Conservation (phyloP, 2,329 filamentous ascomycete species). For the Fusarium torulosum region DNA sequence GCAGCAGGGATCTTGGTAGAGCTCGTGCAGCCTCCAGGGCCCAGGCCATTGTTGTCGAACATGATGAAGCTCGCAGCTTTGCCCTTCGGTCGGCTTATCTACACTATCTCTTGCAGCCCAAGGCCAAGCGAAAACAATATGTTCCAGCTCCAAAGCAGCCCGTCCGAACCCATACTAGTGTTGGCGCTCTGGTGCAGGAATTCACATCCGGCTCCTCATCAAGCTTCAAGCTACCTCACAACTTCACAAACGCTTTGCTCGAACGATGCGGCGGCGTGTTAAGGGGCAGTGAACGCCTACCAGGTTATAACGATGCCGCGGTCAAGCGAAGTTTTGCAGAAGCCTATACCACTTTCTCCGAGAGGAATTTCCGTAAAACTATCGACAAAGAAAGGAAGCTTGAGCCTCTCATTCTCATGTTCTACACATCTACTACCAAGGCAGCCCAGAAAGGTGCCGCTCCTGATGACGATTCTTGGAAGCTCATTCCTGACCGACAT, state of each 20-base stretch:
- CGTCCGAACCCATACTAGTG: slow-evolving; percentile 74
- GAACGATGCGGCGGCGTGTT: slow-evolving; percentile 86
- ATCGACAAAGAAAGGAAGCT: slow-evolving; percentile 95
- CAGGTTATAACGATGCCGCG: slow-evolving; percentile 89
- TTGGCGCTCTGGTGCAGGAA: slow-evolving; percentile 90
- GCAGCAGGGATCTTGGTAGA: slow-evolving; percentile 58
- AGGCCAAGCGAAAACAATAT: slow-evolving; percentile 90
- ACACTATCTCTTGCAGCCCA: slow-evolving; percentile 91
- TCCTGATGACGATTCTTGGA: slow-evolving; percentile 88
- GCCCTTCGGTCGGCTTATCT: slow-evolving; percentile 92
- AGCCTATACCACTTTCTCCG: slow-evolving; percentile 93
- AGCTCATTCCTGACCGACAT: slow-evolving; percentile 91
- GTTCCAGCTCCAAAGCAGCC: slow-evolving; percentile 74
- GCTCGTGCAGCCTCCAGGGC: slow-evolving; percentile 61
- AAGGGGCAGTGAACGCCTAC: slow-evolving; percentile 83
- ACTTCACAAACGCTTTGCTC: slow-evolving; percentile 65
- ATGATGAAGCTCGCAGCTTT: slow-evolving; percentile 90
- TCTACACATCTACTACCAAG: slow-evolving; percentile 94
- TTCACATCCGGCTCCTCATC: slow-evolving; percentile 69
- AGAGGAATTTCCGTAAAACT: slow-evolving; percentile 85
- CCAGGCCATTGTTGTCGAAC: slow-evolving; percentile 63
- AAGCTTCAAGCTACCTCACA: slow-evolving; percentile 68
- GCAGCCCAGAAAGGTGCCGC: slow-evolving; percentile 80
- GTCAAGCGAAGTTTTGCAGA: slow-evolving; percentile 95
- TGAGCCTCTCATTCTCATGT: slow-evolving; percentile 93